Base-by-base conservation (phyloP, 2,329 filamentous ascomycete genomes). In the Exophiala xenobiotica region DNA sequence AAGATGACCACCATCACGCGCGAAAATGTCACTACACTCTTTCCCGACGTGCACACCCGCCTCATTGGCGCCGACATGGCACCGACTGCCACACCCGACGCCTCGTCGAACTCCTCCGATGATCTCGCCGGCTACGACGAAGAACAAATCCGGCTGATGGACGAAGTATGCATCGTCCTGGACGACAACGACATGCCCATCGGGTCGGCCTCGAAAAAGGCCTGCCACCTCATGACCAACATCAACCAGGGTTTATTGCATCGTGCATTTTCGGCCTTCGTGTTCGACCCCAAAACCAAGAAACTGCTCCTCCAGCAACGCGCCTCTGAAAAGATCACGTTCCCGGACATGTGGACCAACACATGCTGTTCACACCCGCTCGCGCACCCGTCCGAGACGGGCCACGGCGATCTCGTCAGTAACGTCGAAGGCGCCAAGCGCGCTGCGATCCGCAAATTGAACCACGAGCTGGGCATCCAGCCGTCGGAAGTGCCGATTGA, bases 331-430 rank as follows among this genome's bases (percentile, higher is more conserved):
- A 99, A 99, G 78, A 99, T 99, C 68, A 99, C 93, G 5, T 99
- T 99, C 75, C 92, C 93, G 42, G 90, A 96, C 69, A 91, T 96
- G 86, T 99, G 93, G 93, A 99, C 93, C 59, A 99, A 99, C 75
- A 99, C 93, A 24, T 99, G 93, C 80, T 99, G 93, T 78, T 99
- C 93, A 31, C 93, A 99, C 72, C 93, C 93, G 4, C 80, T 99
- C 55, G 88, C 89, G 49, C 87, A 96, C 61, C 88, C 93, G 6
- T 86, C 87, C 59, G 93, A 99, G 81, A 95, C 90, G 20, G 93
- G 93, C 57, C 81, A 84, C 24, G 58, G 58, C 37, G 87, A 86
- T 61, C 78, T 99, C 37, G 79, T 85, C 43, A 87, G 89, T 60
- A 87, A 91, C 4, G 77, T 97, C 51, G 77, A 82, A 62, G 93